Base-by-base conservation (phyloP, 148 eudicot genomes). In the Salicornia ramosissima region DNA sequence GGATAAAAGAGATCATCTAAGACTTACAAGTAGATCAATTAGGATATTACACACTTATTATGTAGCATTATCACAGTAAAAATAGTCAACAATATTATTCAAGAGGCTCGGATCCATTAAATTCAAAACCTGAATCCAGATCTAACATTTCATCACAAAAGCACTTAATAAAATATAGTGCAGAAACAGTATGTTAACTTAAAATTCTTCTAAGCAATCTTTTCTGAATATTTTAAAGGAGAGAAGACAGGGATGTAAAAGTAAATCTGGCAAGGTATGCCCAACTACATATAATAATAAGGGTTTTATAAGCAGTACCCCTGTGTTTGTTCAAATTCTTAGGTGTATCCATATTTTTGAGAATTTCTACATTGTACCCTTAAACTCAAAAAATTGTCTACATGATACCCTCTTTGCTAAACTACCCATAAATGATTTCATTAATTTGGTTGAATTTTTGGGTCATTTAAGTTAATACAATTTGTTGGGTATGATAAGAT, bases 1-100 rank as follows among this genome's bases (percentile, higher is more conserved):
- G 22, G 16, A 52, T 5, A 24, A 63, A 1, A 36, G 28, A 62
- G 10, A 58, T 60, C 6, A 36, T 29, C 62, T 26, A 69, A 18
- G 34, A 72, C 42, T 34, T 46, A 46, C 26, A 75, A 59, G 46
- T 55, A 21, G 46, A 7, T 36, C 18, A 68, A 56, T 54, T 33
- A 30, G 1, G 24, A 63, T 50, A 10, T 5, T 18, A 43, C 18
- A 24, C 33, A 64, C 42, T n/a, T 25, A 24, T 62, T 33, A 29
- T 45, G 12, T 8, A 26, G 49, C 59, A 58, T 22, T n/a, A n/a
- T n/a, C n/a, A n/a, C n/a, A n/a, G n/a, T n/a, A n/a, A 33, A 6
- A 50, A 19, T 50, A 21, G 9, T 19, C 15, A n/a, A 14, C 33
- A 18, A 46, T 25, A 39, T 29, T 68, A 28, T 34, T 52, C 21